Evolutionary conservation across 75 land plant species (phyloP).

Genomic region (Sequoiadendron giganteum): DNA sequence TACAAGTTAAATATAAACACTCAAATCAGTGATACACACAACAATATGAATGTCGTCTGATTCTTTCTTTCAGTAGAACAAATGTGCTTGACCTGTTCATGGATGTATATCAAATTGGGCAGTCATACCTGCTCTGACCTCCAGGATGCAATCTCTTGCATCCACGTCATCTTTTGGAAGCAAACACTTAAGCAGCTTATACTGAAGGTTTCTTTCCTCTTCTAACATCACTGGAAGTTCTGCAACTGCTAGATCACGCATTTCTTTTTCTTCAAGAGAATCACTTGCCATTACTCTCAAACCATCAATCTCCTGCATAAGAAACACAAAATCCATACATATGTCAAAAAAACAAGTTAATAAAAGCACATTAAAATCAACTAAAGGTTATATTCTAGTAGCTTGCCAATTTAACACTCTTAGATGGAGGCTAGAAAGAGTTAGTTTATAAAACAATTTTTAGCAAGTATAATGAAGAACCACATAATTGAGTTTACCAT

Average conservation of each 20-base stretch:
- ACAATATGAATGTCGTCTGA: background rate
- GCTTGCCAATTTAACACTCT: background rate
- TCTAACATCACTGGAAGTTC: slow-evolving; percentile 55
- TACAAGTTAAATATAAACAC: background rate
- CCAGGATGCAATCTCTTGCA: slow-evolving; percentile 87
- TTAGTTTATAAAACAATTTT: background rate
- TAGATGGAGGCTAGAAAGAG: background rate
- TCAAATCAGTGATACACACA: background rate
- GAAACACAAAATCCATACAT: background rate
- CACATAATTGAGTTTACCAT: background rate
- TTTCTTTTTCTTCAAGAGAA: slow-evolving; percentile 72
- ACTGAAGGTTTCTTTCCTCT: slow-evolving; percentile 58
- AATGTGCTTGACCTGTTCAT: background rate
- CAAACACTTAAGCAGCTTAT: slow-evolving; percentile 57
- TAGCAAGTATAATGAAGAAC: background rate
- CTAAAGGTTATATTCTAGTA: background rate
- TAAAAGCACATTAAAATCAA: background rate
- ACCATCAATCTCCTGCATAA: slow-evolving; percentile 72
- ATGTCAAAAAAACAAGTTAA: background rate
- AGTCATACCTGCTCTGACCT: slow-evolving; percentile 93
- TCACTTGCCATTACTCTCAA: slow-evolving; percentile 64
- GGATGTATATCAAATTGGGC: slow-evolving; percentile 1
- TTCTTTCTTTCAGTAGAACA: background rate
- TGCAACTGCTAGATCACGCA: slow-evolving; percentile 70
- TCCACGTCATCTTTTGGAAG: slow-evolving; percentile 98